Evolutionary conservation across 2,329 filamentous ascomycete genomes (phyloP), one percentile per base, ranked within the genome.

Genomic region (Mycosphaerella arachidis): DNA sequence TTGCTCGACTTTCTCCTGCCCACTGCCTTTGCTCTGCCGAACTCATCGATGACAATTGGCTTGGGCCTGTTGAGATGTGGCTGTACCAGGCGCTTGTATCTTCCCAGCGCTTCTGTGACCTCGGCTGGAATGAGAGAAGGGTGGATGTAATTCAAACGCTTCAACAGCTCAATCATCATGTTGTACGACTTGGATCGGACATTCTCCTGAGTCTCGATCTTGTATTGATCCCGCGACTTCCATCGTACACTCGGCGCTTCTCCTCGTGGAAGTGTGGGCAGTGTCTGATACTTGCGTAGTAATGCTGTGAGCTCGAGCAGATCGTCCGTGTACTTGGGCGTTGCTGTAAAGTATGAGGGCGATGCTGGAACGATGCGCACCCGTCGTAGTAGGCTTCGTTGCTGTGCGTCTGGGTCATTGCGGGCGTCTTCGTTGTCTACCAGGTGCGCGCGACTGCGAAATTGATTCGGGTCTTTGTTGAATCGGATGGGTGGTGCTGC

Each of bases 311-410:
- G 82, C 50, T 81, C 78, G 66, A 97, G 83, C 68, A 89, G 85
- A 70, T 90, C 84, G 77, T 99, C 94, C 76, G 88, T 94, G 80
- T 96, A 97, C 57, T 83, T 81, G 1, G 92, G 89, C 62, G 88
- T 88, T 55, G 88, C 88, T 55, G 91, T 92, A 79, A 97, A 99
- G 78, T 99, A 99, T n/a, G 93, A 94, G 2, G 91, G 87, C 37
- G 92, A 96, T 29, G 83, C 82, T 20, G 94, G 94, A 37, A 97
- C 79, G 24, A 95, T 80, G 66, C 94, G 90, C 56, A 90, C 68
- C 27, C 67, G 72, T 51, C 66, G 61, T 46, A 79, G 68, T 3
- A 72, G 48, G 29, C 59, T 62, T 16, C 60, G 48, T 29, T 58
- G 37, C 16, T 51, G 48, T 40, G 59, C 59, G 43, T 62, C 58